phyloP scores from a whole-genome alignment of 352 stramenopile species.

The Phytophthora brassicae region DNA sequence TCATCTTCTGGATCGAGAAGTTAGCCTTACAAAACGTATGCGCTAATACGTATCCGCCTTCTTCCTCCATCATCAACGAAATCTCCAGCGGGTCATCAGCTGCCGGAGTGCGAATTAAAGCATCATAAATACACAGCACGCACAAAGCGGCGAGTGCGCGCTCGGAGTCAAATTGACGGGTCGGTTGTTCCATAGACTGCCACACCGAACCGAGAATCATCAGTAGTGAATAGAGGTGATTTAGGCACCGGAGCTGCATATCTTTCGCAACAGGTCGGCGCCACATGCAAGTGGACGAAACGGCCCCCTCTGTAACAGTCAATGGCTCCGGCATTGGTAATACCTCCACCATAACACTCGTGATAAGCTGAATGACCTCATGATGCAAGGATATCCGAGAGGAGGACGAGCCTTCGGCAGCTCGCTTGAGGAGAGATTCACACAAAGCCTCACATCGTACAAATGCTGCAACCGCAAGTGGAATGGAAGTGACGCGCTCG shows the following conservation, averaged over 20 bases:
- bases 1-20: constrained; percentile 72
- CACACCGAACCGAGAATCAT: constrained; percentile 85
- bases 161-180: constrained; percentile 86
- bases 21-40: constrained; percentile 88
- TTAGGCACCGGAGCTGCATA: constrained; percentile 80
- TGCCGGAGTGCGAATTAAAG: constrained; percentile 77
- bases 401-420: constrained; percentile 87
- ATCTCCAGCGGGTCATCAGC: constrained; percentile 76
- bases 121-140: constrained; percentile 80
- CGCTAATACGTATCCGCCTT: constrained; percentile 77
- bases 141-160: constrained; percentile 78
- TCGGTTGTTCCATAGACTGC: constrained; percentile 88
- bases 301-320: constrained; percentile 14
- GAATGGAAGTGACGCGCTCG: constrained; percentile 73
- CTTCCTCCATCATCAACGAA: constrained; percentile 78
- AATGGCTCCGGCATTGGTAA: constrained; percentile 65
- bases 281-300: constrained; percentile 62
- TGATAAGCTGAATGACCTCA: constrained; percentile 88
- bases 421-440: constrained; percentile 75
- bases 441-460: constrained; percentile 78
- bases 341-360: constrained; percentile 79
- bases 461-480: constrained; percentile 77
- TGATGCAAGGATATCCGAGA: constrained; percentile 88
- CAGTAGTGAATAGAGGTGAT: constrained; percentile 70
- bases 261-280: constrained; percentile 67